Base-by-base conservation (phyloP, 1,284 basidiomycete genomes). In the Rhodotorula sp. region DNA sequence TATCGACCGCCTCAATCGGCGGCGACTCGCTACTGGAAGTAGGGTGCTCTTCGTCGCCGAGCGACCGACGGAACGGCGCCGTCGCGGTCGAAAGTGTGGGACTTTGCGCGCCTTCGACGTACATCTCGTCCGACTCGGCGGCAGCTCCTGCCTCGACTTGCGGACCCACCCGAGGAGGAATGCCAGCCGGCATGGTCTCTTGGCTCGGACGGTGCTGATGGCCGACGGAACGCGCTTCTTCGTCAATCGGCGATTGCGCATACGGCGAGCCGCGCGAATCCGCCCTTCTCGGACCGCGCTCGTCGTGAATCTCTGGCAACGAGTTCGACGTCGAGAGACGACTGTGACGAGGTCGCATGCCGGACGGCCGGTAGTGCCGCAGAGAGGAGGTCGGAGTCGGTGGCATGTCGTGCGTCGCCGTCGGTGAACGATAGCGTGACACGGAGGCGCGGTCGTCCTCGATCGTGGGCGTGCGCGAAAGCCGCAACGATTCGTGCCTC, bases 31-130 rank as follows among this genome's bases (percentile, higher is more conserved):
- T 26, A 29, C 14, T 56, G 29, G 54, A 16, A 18, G 26, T 26
- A 26, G 14, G n/a, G 8, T 85, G 79, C 60, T 87, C 87, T 74
- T 93, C 92, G 60, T 93, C 92, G 6, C 87, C 86, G 51, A 92
- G 81, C 3, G 86, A 87, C 62, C 92, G 85, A 46, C 93, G 86
- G 80, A 97, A 96, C 7, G 93, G 93, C 0, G 90, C 92, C 29
- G 58, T 60, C 16, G 63, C 63, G 3, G 89, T 76, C 8, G 58
- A 83, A 51, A 93, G 82, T 16, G 90, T 91, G 59, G 89, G 87
- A 58, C 86, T 86, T 76, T 68, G 67, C 21, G 64, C 52, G 23
- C 56, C 26, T 58, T 58, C 16, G 20, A 34, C 12, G 7, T 39
- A n/a, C n/a, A 23, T 21, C n/a, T 52, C 51, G 21, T 52, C 51